These are phyloP conservation scores for Lodderomyces pseudojiufengensis DNA, from an alignment of 1,139 yeast species.

Conservation along the genomic window DNA sequence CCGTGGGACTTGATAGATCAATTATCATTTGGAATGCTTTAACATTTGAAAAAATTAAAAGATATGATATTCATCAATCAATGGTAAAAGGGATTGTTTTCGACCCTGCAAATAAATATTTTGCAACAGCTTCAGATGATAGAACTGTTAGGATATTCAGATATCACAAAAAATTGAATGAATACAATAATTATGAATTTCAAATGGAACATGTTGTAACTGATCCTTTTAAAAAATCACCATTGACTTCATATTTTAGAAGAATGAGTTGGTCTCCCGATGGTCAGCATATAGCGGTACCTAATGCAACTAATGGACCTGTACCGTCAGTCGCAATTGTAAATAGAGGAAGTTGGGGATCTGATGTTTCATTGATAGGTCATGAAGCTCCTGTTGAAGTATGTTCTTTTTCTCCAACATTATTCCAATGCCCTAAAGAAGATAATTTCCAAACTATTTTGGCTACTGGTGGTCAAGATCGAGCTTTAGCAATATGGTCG, in stretches of 20 bases:
- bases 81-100: conserved; percentile 96
- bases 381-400: conserved; percentile 98
- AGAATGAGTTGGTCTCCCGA: conserved; percentile 97
- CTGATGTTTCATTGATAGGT: conserved; percentile 84
- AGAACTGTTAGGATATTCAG: conserved; percentile 84
- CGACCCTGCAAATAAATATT: conserved; percentile 96
- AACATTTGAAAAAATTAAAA: conserved; percentile 83
- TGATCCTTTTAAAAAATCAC: conserved; percentile 85
- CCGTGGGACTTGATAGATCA: conserved; percentile 90
- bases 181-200: conserved; percentile 70
- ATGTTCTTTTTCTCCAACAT: conserved; percentile 78
- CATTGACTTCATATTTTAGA: conserved; percentile 87
- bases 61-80: conserved; percentile 90
- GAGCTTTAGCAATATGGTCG: conserved; percentile 68
- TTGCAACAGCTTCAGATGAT: conserved; percentile 96
- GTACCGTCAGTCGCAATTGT: conserved; percentile 86
- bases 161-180: conserved; percentile 63
- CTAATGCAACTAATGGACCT: conserved; percentile 96
- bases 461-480: conserved; percentile 81
- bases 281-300: conserved; percentile 93
- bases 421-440: conserved; percentile 36
- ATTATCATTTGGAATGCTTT: conserved; percentile 92
- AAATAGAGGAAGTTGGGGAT: conserved; percentile 90
- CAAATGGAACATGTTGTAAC: conserved; percentile 79
- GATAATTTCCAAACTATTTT: conserved; percentile 46